phyloP scores from a whole-genome alignment of 371 early-diverging fungal genomes.

The Mucor velutinosus region DNA sequence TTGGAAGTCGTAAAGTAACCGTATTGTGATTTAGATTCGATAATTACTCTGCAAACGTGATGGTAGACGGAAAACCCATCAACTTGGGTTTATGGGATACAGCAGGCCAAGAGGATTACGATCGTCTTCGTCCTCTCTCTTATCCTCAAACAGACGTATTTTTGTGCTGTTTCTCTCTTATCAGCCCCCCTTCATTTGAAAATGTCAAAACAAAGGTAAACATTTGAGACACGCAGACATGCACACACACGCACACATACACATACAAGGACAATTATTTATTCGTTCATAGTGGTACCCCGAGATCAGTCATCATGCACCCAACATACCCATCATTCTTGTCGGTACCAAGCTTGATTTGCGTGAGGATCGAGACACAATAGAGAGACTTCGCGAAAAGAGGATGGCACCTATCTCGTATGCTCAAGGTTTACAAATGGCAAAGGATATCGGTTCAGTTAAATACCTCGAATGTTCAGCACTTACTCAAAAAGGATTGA shows the following conservation, averaged over 20 bases:
- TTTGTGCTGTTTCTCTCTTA: slow-evolving; percentile 85
- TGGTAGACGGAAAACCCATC: slow-evolving; percentile 91
- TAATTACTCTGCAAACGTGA: slow-evolving; percentile 92
- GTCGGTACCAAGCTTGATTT: slow-evolving; percentile 98
- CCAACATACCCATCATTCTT: slow-evolving; percentile 91
- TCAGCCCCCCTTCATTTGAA: slow-evolving; percentile 87
- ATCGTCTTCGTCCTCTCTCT: slow-evolving; percentile 89
- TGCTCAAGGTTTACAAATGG: slow-evolving; percentile 85
- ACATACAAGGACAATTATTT: slow-evolving; percentile 1
- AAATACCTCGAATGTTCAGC: slow-evolving; percentile 98
- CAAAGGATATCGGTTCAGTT: slow-evolving; percentile 86
- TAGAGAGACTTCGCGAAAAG: slow-evolving; percentile 84
- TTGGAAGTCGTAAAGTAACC: neutral
- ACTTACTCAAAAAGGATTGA: slow-evolving; percentile 93
- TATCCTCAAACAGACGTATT: slow-evolving; percentile 94
- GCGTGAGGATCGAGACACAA: slow-evolving; percentile 87
- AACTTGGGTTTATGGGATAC: slow-evolving; percentile 98
- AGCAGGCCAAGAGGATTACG: slow-evolving; percentile 97
- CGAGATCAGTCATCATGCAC: slow-evolving; percentile 93
- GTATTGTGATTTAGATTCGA: slow-evolving; percentile 70
- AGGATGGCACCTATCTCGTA: slow-evolving; percentile 88
- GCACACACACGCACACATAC: neutral
- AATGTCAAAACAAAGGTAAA: slow-evolving; percentile 82
- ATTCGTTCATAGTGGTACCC: slow-evolving; percentile 77
- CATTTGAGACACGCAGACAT: neutral